Base-by-base conservation (phyloP, 805 yeast genomes). In the Cyberlindnera nakhonratchasimensis region DNA sequence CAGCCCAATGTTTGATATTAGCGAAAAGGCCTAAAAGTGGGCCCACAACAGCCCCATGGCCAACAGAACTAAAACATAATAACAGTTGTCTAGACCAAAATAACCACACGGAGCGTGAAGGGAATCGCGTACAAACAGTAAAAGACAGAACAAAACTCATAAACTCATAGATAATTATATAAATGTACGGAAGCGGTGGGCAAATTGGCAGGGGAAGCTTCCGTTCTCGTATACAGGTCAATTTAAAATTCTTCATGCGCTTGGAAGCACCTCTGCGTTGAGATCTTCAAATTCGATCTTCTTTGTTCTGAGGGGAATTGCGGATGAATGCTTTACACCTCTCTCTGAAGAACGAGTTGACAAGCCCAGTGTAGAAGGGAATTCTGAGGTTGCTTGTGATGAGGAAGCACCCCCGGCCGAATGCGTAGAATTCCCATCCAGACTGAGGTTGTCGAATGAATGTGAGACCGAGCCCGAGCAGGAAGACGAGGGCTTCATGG, bases 261-360 rank as follows among this genome's bases (percentile, higher is more conserved):
- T 33, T 3, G 46, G 46, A 26, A 42, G 24, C 17, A 42, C 19
- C 14, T 42, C 46, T 6, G 29, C 33, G 13, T 42, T 39, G 9
- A 29, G 33, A 16, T 28, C 37, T 6, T 42, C 46, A 12, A 37
- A 29, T 7, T 37, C 36, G 13, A 20, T 29, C 12, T 36, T 34
- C 37, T 34, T 42, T 8, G 39, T 6, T 29, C 46, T 42, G 3
- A 42, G 42, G 6, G 33, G 39, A 25, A 35, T 35, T n/a, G 43
- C 9, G 6, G 24, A 2, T 16, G 20, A 13, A 25, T 26, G 31
- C 12, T 14, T 11, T n/a, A n/a, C n/a, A 10, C 18, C 37, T 24
- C 29, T n/a, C 37, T 9, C 14, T 13, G 29, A 19, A 19, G 36
- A 14, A 10, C 8, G 35, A n/a, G 36, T 23, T n/a, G 36, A 21